These are phyloP conservation scores for Rugosomyces carneus DNA, from an alignment of 1,284 basidiomycete species.

Conservation along the genomic window DNA sequence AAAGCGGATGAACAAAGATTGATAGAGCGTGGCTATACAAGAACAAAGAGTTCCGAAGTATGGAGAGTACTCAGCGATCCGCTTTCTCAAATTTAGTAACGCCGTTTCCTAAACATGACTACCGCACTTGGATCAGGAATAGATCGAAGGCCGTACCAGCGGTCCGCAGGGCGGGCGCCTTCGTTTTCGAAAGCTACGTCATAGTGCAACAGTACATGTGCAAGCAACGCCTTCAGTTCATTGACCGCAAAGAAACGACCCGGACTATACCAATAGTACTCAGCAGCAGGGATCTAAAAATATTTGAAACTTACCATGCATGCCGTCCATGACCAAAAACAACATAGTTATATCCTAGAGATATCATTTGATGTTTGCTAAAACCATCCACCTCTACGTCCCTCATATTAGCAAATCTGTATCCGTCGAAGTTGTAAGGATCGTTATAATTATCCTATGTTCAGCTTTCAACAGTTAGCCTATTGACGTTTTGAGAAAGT, in stretches of 20 bases:
- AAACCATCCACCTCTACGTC: slow-evolving; percentile 21
- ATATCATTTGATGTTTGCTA: slow-evolving; percentile 29
- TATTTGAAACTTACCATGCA: slow-evolving; percentile 25
- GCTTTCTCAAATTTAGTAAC: not conserved
- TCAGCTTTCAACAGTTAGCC: not conserved
- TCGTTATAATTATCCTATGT: slow-evolving; percentile 21
- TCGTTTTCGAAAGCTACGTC: slow-evolving; percentile 27
- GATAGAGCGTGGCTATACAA: not conserved
- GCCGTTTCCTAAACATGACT: slow-evolving; percentile 21
- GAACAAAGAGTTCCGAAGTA: not conserved
- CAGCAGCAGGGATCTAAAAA: not conserved
- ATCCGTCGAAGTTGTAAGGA: slow-evolving; percentile 29
- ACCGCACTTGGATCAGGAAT: slow-evolving; percentile 22
- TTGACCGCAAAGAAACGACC: slow-evolving; percentile 31
- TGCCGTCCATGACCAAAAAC: slow-evolving; percentile 39
- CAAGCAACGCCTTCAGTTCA: slow-evolving; percentile 33
- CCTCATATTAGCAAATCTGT: slow-evolving; percentile 30
- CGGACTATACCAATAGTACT: slow-evolving; percentile 17
- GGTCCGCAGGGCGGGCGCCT: slow-evolving; percentile 9
- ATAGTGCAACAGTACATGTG: slow-evolving; percentile 31
- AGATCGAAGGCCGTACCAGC: slow-evolving; percentile 14
- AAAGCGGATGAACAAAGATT: not conserved
- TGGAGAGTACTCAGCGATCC: not conserved
- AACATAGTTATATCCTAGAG: slow-evolving; percentile 31
- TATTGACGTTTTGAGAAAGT: not conserved